phyloP scores from a whole-genome alignment of 23 red algal species.

The Cyanidiococcus yangmingshanensis region DNA sequence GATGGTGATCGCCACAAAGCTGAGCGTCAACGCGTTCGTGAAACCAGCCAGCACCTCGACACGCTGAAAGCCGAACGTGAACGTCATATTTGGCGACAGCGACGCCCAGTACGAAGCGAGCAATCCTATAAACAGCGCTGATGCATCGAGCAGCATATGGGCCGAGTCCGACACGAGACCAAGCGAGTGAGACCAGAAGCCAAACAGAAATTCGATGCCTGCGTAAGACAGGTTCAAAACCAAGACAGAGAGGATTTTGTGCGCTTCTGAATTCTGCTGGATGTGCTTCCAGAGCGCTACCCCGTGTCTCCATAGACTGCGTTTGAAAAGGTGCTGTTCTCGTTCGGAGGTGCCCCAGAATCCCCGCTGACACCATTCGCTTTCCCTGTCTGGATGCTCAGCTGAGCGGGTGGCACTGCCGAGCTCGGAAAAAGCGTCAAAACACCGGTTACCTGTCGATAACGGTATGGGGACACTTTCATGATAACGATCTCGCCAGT shows the following conservation, averaged over 20 bases:
- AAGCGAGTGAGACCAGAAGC: neutral
- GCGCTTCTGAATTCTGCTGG: neutral
- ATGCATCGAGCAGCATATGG: neutral
- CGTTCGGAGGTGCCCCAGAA: no score
- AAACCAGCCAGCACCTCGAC: neutral
- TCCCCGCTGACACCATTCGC: no score
- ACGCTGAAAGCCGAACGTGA: conserved; percentile 2
- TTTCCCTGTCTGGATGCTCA: no score
- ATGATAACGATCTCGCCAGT: no score
- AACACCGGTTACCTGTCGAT: no score
- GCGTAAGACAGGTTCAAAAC: conserved; percentile 2
- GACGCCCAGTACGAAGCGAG: neutral
- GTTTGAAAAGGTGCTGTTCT: no score
- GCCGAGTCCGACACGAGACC: conserved; percentile 6
- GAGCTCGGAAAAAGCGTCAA: no score
- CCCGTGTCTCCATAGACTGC: no score
- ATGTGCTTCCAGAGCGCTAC: no score
- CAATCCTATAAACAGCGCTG: neutral
- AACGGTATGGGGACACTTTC: no score
- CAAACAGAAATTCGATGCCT: neutral
- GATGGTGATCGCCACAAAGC: neutral
- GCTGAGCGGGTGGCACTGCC: no score
- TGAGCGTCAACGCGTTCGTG: conserved; percentile 2
- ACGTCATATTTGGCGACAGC: neutral
- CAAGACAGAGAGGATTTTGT: neutral